These are phyloP conservation scores for Trichoderma citrinoviride DNA, from an alignment of 2,329 filamentous ascomycete species.

Conservation along the genomic window DNA sequence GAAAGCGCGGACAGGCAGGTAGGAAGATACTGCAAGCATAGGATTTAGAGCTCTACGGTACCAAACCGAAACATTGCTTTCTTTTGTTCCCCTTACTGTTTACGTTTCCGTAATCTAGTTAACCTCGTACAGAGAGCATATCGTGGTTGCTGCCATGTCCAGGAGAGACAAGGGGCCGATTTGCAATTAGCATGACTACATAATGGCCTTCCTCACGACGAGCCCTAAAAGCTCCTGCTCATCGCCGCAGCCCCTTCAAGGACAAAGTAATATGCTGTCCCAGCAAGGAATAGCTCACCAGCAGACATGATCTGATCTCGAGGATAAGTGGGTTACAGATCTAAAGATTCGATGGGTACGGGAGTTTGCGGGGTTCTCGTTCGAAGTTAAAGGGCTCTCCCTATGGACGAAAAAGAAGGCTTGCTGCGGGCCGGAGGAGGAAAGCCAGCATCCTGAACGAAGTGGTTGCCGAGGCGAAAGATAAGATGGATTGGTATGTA, in stretches of 20 bases:
- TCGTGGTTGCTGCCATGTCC: not conserved
- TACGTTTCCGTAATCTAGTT: not conserved
- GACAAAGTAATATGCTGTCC: too few relatives aligned
- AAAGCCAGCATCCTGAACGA: not conserved
- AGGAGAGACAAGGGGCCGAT: not conserved
- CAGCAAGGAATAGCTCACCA: not conserved
- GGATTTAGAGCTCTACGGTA: not conserved
- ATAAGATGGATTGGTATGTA: not conserved
- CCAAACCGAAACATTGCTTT: not conserved
- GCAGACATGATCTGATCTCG: not conserved
- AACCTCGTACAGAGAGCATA: not conserved
- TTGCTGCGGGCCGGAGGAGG: slow-evolving; percentile 1
- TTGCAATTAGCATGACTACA: not conserved
- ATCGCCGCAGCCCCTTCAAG: not conserved
- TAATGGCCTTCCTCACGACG: too few relatives aligned
- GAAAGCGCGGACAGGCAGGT: not conserved
- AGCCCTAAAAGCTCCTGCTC: too few relatives aligned
- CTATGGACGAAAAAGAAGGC: not conserved
- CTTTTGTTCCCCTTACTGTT: not conserved
- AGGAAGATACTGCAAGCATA: not conserved
- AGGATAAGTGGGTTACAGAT: slow-evolving; percentile 3
- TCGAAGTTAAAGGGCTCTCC: not conserved
- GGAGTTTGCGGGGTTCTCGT: not conserved
- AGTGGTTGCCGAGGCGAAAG: slow-evolving; percentile 2
- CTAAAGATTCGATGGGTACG: not conserved